Evolutionary conservation across 2,329 filamentous ascomycete species (phyloP).

Genomic region (Helotiales sp.): DNA sequence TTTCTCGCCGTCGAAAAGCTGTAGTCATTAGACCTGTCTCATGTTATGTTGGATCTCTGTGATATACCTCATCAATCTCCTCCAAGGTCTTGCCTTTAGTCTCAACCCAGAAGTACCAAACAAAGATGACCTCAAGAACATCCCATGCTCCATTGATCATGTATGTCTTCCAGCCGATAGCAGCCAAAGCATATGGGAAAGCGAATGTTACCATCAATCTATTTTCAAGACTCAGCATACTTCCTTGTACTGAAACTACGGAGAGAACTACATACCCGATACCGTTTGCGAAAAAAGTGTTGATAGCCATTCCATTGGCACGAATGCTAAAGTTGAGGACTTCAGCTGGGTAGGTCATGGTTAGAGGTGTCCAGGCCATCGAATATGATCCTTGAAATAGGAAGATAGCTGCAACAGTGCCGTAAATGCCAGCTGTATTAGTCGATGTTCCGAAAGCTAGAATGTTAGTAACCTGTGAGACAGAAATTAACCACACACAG

Average conservation of each 20-base stretch:
- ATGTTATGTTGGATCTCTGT: constrained; percentile 4
- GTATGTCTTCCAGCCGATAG: constrained; percentile 20
- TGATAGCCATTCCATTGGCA: constrained; percentile 46
- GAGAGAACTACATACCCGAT: constrained; percentile 27
- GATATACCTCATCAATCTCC: constrained; percentile 39
- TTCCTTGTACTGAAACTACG: too few species aligned
- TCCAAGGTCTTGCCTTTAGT: constrained; percentile 41
- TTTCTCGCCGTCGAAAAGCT: constrained; percentile 19
- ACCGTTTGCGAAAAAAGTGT: constrained; percentile 33
- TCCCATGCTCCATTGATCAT: constrained; percentile 23
- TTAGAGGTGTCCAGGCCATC: constrained; percentile 48
- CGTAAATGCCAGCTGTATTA: constrained; percentile 38
- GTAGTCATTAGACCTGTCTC: not conserved
- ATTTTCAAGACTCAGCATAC: not conserved
- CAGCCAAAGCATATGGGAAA: constrained; percentile 43
- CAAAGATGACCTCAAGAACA: constrained; percentile 43
- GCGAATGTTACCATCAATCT: constrained; percentile 37
- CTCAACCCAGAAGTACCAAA: constrained; percentile 42
- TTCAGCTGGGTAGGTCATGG: constrained; percentile 44
- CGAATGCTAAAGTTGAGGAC: constrained; percentile 49
- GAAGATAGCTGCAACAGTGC: constrained; percentile 49
- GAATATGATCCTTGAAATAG: constrained; percentile 52
- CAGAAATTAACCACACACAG: constrained; percentile 12
- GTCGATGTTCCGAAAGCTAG: constrained; percentile 14
- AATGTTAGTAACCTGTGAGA: not conserved